phyloP scores from a whole-genome alignment of 768 basidiomycete genomes.

The Amanita rubescens region DNA sequence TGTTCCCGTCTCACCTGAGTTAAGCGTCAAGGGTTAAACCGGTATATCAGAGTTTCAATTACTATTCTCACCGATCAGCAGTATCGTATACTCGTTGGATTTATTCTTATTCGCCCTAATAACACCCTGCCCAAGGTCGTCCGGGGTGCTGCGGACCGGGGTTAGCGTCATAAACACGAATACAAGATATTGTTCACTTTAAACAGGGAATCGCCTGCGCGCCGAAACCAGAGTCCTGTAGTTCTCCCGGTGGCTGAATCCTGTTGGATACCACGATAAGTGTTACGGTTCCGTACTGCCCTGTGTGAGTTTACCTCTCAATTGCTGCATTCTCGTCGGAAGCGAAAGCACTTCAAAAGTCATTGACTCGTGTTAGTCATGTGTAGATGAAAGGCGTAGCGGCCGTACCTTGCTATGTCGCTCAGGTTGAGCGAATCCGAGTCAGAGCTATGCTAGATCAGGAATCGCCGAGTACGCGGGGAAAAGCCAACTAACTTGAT shows the following conservation, averaged over 20 bases:
- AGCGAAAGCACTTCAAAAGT: too few species aligned
- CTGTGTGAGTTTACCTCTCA: too few species aligned
- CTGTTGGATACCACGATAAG: not conserved
- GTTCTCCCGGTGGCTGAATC: not conserved
- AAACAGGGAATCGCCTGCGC: not conserved
- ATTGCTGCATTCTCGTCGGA: too few species aligned
- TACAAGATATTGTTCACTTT: not conserved
- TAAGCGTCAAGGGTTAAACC: not conserved
- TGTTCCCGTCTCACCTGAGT: slow-evolving; percentile 14
- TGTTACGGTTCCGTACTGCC: too few species aligned
- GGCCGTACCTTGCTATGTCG: too few species aligned
- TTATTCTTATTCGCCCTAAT: not conserved
- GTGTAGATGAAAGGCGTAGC: too few species aligned
- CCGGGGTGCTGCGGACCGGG: not conserved
- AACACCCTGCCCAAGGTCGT: not conserved
- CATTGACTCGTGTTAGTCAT: too few species aligned
- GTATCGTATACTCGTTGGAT: not conserved
- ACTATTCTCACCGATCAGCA: not conserved
- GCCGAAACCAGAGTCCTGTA: not conserved
- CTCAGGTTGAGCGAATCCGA: too few species aligned
- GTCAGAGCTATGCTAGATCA: too few species aligned
- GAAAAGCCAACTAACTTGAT: too few species aligned
- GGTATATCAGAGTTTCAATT: not conserved
- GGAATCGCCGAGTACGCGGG: too few species aligned
- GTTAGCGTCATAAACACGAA: not conserved